Evolutionary conservation across 2,329 filamentous ascomycete genomes (phyloP).

Genomic region (Mariannaea elegans): DNA sequence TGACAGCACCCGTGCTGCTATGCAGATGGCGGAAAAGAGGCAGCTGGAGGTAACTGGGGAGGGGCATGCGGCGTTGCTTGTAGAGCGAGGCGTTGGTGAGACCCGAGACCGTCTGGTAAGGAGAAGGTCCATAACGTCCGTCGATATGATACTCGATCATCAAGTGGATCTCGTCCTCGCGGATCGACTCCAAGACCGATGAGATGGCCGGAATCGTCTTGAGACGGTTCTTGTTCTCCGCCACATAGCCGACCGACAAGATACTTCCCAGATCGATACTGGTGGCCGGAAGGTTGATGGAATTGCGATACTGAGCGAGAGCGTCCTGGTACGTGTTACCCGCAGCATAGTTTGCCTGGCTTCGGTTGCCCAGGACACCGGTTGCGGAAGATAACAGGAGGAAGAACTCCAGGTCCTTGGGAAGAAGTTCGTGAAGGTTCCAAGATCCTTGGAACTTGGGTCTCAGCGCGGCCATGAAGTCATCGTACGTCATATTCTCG

Average conservation of each 20-base stretch:
- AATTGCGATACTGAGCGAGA: constrained; percentile 1
- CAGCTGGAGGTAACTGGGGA: too few relatives aligned
- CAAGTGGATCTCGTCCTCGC: too few relatives aligned
- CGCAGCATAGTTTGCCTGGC: constrained; percentile 8
- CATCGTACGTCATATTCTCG: constrained; percentile 5
- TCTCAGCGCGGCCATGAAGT: background rate
- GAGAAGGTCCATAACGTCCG: too few relatives aligned
- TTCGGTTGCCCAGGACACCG: constrained; percentile 7
- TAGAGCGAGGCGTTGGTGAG: too few relatives aligned
- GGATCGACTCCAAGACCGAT: too few relatives aligned
- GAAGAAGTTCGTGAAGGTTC: constrained; percentile 6
- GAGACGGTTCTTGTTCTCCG: constrained; percentile 1
- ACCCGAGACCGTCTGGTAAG: too few relatives aligned
- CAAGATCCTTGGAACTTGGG: constrained; percentile 12
- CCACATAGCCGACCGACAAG: constrained; percentile 8
- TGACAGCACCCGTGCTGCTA: background rate
- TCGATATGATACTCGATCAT: too few relatives aligned
- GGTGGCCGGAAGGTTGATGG: background rate
- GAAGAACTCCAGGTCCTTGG: constrained; percentile 6
- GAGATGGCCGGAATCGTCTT: too few relatives aligned
- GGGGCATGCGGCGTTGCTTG: too few relatives aligned
- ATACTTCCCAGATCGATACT: constrained; percentile 10
- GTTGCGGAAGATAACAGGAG: background rate
- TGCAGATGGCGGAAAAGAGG: too few relatives aligned
- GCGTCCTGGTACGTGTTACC: constrained; percentile 11